Evolutionary conservation across 148 eudicot species (phyloP).

Genomic region (Silene latifolia): DNA sequence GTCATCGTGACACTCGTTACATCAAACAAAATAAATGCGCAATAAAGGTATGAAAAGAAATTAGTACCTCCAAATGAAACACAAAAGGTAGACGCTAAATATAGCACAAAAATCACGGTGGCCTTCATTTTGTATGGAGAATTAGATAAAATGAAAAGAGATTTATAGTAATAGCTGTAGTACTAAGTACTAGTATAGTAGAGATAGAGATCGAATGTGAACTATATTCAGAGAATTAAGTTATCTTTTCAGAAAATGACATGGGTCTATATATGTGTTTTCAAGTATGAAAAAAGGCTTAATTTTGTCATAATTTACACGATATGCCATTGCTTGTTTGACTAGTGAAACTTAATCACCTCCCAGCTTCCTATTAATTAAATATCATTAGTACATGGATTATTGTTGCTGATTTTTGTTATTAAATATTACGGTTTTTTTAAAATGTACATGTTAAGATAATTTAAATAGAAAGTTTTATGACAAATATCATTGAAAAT

Average conservation of each 20-base stretch:
- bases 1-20: too few relatives aligned
- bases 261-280: constrained; percentile 26
- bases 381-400: not conserved
- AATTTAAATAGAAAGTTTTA: too few relatives aligned
- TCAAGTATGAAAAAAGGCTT: constrained; percentile 11
- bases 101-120: constrained; percentile 14
- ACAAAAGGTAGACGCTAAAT: constrained; percentile 26
- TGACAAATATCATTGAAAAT: too few relatives aligned
- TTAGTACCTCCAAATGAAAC: constrained; percentile 26
- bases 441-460: too few relatives aligned
- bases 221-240: not conserved
- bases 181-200: too few relatives aligned
- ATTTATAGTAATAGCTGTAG: too few relatives aligned
- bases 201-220: not conserved
- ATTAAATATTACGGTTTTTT: too few relatives aligned
- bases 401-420: too few relatives aligned
- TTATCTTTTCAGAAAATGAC: constrained; percentile 7
- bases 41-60: not conserved
- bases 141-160: not conserved
- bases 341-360: not conserved
- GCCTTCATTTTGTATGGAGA: constrained; percentile 19
- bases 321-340: constrained; percentile 25
- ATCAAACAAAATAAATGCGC: not conserved
- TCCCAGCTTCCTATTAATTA: not conserved
- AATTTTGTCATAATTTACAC: constrained; percentile 10